These are phyloP conservation scores for Alternaria incomplexa DNA, from an alignment of 2,329 filamentous ascomycete species.

Conservation along the genomic window DNA sequence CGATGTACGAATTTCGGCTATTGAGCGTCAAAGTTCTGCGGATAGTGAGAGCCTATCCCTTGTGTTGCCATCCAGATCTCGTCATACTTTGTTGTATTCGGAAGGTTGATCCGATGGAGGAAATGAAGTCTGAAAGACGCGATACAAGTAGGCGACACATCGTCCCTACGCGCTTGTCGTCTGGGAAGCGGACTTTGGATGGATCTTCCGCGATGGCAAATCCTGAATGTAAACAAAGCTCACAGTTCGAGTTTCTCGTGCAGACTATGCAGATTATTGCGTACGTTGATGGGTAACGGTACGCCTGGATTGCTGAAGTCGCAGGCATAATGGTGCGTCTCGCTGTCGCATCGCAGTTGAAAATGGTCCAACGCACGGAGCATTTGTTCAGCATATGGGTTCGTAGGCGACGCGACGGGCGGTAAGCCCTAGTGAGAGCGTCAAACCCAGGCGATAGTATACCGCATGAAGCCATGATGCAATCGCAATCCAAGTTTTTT, in stretches of 20 bases:
- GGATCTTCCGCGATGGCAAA: neutral
- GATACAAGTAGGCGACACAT: neutral
- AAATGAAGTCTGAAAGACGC: neutral
- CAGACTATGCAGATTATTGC: neutral
- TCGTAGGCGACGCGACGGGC: neutral
- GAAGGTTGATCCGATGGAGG: neutral
- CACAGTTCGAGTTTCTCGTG: neutral
- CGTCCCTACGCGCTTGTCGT: neutral
- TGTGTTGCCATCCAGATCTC: neutral
- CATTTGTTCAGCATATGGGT: neutral
- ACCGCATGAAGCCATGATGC: neutral
- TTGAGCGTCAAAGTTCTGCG: neutral
- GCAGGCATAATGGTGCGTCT: neutral
- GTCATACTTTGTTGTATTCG: neutral
- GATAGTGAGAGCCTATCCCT: neutral
- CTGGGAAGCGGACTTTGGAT: neutral
- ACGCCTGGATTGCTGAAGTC: neutral
- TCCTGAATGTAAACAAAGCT: neutral
- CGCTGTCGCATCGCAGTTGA: neutral
- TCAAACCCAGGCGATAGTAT: neutral
- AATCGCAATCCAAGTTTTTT: neutral
- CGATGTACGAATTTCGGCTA: neutral
- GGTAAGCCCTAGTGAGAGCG: neutral
- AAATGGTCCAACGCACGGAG: neutral
- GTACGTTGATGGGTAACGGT: neutral